Base-by-base conservation (phyloP, 805 yeast genomes). In the Komagataella pseudopastoris region DNA sequence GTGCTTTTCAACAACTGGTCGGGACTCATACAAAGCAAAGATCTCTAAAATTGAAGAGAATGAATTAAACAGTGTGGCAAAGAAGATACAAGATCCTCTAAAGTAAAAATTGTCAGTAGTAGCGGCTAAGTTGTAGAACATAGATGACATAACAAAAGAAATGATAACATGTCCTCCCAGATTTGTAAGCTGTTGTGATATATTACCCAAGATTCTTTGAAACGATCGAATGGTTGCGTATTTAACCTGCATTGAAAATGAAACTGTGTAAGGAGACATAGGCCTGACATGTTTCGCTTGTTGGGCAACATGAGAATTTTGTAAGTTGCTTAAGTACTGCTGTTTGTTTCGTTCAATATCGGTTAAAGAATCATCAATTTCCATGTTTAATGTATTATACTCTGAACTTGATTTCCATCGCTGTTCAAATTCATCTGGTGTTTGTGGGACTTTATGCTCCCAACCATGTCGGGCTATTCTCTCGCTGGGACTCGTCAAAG, bases 1-100 rank as follows among this genome's bases (percentile, higher is more conserved):
- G 55, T 80, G 86, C 59, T 81, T 80, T 56, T 76, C 80, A 44
- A 78, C 75, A 54, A 81, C 72, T 17, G 78, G 74, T 59, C 85
- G 72, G 36, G 73, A 71, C 53, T 70, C 76, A 55, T 63, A 75
- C 30, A 69, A 60, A 23, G 67, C 54, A 50, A 71, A 62, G 52
- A 75, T 71, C 58, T 75, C 79, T 53, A 74, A 61, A 47, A 75
- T 57, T 30, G 76, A 68, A 20, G 72, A 59, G 53, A 75, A 69
- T 8, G 78, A 70, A 56, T 71, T 72, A 61, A 71, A 71, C 53
- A 75, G 60, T 44, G 71, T 63, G 8, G 68, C 66, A 53, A 65
- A 63, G 55, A 66, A 67, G 60, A 67, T 53, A 39, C 63, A 62
- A 6, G 69, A 61, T 49, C 63, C 58, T 50, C 85, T 66, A 55